Evolutionary conservation across 805 yeast species (phyloP).

Genomic region (Kurtzmaniella cleridarum): DNA sequence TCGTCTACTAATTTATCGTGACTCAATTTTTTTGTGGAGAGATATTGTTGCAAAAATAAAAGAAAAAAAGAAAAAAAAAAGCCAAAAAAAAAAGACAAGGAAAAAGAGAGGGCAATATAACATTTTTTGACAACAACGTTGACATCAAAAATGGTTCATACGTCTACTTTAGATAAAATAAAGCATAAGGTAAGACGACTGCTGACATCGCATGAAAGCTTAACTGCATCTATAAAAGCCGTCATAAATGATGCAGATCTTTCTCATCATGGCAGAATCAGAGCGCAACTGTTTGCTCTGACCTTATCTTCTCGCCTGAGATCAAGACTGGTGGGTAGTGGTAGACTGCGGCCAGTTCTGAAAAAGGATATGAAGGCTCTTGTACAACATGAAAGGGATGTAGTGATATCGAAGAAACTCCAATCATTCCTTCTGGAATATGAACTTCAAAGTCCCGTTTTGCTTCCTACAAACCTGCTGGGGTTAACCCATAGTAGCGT

Average conservation of each 20-base stretch:
- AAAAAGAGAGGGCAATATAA: not conserved
- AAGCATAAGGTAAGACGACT: conserved; percentile 22
- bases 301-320: conserved; percentile 4
- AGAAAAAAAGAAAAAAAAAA: not conserved
- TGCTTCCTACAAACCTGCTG: conserved; percentile 17
- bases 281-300: conserved; percentile 2
- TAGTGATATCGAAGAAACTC: conserved; percentile 31
- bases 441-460: conserved; percentile 36
- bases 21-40: not conserved
- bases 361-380: conserved; percentile 31
- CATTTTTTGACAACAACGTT: not conserved
- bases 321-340: conserved; percentile 1
- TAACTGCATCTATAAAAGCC: conserved; percentile 8
- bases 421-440: conserved; percentile 23
- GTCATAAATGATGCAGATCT: conserved; percentile 1
- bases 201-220: conserved; percentile 9
- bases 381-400: conserved; percentile 34
- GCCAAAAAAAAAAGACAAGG: not conserved
- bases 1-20: not conserved
- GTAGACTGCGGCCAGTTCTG: conserved; percentile 12
- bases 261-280: conserved; percentile 8
- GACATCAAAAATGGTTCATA: conserved; percentile 6
- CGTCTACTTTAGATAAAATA: conserved; percentile 20
- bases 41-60: not conserved
- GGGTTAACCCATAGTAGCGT: conserved; percentile 16